phyloP scores from a whole-genome alignment of 352 stramenopile genomes.

The Plasmopara muralis region DNA sequence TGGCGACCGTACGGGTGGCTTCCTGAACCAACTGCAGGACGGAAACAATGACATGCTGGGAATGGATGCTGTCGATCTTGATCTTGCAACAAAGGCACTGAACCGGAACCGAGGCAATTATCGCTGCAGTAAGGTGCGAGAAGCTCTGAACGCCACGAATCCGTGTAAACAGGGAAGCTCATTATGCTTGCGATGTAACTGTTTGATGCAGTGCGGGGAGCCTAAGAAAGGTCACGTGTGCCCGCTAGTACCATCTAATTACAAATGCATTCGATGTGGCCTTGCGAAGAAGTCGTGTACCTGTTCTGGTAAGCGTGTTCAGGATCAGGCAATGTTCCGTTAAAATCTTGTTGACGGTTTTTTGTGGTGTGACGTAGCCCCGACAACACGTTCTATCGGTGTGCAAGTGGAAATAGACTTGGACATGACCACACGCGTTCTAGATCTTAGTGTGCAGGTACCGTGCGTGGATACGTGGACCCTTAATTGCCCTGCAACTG shows the following conservation, averaged over 20 bases:
- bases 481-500: slow-evolving; percentile 4
- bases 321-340: not conserved
- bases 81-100: slow-evolving; percentile 50
- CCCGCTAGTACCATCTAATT: slow-evolving; percentile 73
- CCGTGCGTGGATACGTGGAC: not conserved
- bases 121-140: slow-evolving; percentile 68
- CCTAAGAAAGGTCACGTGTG: slow-evolving; percentile 85
- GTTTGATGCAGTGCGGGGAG: slow-evolving; percentile 56
- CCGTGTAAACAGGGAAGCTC: not conserved
- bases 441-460: slow-evolving; percentile 75
- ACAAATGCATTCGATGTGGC: slow-evolving; percentile 73
- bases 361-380: slow-evolving; percentile 26
- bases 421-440: slow-evolving; percentile 69
- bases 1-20: slow-evolving; percentile 26
- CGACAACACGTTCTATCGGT: slow-evolving; percentile 53
- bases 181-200: not conserved
- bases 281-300: slow-evolving; percentile 71
- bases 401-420: slow-evolving; percentile 76
- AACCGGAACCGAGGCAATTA: slow-evolving; percentile 84
- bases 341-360: slow-evolving; percentile 2
- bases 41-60: slow-evolving; percentile 16
- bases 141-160: not conserved
- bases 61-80: slow-evolving; percentile 33
- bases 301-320: slow-evolving; percentile 42
- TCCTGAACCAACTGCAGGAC: slow-evolving; percentile 56